phyloP scores from a whole-genome alignment of 1,284 basidiomycete species.

The Sanghuangporus baumii region DNA sequence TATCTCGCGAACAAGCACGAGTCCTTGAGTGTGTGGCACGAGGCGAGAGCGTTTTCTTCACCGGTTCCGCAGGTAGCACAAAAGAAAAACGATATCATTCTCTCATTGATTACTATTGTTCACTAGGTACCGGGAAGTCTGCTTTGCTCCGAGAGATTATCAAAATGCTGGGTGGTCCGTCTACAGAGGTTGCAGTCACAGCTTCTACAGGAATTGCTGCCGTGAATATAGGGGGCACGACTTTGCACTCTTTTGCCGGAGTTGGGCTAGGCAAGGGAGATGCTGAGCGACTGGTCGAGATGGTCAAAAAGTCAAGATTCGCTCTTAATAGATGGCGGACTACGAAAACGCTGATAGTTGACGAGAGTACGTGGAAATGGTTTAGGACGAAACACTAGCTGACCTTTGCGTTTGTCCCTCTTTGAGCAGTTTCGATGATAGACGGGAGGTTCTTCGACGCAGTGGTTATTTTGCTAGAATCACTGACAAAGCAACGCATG shows the following conservation, averaged over 20 bases:
- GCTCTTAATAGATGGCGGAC: constrained; percentile 44
- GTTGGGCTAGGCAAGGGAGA: constrained; percentile 41
- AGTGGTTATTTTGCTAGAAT: constrained; percentile 39
- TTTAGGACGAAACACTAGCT: neutral
- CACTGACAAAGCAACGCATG: neutral
- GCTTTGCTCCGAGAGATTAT: constrained; percentile 45
- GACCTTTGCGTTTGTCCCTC: neutral
- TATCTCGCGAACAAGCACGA: constrained; percentile 50
- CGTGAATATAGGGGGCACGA: constrained; percentile 50
- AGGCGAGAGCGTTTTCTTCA: constrained; percentile 74
- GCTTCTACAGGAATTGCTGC: constrained; percentile 47
- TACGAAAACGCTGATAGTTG: constrained; percentile 57
- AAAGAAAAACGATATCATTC: neutral
- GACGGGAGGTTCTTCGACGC: constrained; percentile 62
- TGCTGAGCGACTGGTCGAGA: constrained; percentile 31
- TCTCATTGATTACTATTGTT: neutral
- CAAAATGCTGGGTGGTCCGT: constrained; percentile 35
- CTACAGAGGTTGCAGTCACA: constrained; percentile 38
- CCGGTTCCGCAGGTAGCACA: constrained; percentile 63
- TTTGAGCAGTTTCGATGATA: constrained; percentile 49
- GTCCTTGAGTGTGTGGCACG: constrained; percentile 51
- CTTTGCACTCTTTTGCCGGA: constrained; percentile 51
- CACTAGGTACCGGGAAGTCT: constrained; percentile 42
- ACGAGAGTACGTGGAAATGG: constrained; percentile 49
- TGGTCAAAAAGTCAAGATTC: constrained; percentile 32